Evolutionary conservation across 2,329 filamentous ascomycete genomes (phyloP).

Genomic region (Penicillium glabrum): DNA sequence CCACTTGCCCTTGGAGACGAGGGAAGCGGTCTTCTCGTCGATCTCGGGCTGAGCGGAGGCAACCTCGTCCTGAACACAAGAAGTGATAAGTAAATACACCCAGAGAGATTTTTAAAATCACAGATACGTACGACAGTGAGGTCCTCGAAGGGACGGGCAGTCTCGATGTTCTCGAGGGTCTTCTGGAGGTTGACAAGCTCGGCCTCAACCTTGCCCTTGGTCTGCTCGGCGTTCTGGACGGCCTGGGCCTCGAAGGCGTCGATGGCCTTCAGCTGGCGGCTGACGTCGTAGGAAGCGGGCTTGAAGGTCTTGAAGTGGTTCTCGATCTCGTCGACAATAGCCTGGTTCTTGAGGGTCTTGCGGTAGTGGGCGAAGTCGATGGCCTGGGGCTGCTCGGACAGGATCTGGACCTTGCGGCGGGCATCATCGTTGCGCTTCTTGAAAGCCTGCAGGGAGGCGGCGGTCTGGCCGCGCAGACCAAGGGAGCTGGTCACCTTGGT

Average conservation of each 20-base stretch:
- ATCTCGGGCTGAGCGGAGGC: slow-evolving; percentile 92
- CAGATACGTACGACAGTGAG: slow-evolving; percentile 80
- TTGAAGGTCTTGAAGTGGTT: slow-evolving; percentile 90
- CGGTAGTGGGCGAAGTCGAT: slow-evolving; percentile 97
- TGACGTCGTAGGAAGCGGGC: slow-evolving; percentile 88
- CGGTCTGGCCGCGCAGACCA: slow-evolving; percentile 93
- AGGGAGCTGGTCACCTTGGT: slow-evolving; percentile 90
- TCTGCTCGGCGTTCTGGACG: slow-evolving; percentile 93
- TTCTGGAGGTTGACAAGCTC: slow-evolving; percentile 92
- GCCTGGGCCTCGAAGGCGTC: slow-evolving; percentile 97
- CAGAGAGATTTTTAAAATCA: neutral
- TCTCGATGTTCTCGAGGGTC: slow-evolving; percentile 96
- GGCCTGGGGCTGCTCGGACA: slow-evolving; percentile 78
- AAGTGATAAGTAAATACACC: slow-evolving; percentile 10
- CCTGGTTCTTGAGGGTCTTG: slow-evolving; percentile 89
- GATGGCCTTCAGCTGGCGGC: slow-evolving; percentile 94
- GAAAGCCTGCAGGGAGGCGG: slow-evolving; percentile 87
- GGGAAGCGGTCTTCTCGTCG: slow-evolving; percentile 90
- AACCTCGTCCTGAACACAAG: slow-evolving; percentile 76
- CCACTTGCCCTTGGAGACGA: slow-evolving; percentile 98
- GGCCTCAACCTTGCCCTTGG: slow-evolving; percentile 91
- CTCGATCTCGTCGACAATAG: slow-evolving; percentile 95
- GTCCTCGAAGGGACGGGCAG: slow-evolving; percentile 91
- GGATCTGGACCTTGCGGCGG: slow-evolving; percentile 84
- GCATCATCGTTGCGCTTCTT: slow-evolving; percentile 99